Evolutionary conservation across 2,329 filamentous ascomycete genomes (phyloP).

Genomic region (Pleomassaria siparia): DNA sequence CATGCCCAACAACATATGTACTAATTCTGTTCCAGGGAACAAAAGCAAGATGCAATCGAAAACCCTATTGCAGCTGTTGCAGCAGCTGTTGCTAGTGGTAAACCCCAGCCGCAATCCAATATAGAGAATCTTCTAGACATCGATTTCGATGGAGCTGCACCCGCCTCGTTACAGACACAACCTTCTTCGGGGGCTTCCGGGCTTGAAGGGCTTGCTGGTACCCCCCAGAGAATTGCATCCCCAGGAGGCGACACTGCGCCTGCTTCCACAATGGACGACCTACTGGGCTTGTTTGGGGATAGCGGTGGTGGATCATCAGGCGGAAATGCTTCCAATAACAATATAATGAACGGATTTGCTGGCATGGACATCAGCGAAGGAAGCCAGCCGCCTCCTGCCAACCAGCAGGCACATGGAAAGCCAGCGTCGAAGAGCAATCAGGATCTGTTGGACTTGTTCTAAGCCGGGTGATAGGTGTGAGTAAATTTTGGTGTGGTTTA

Average conservation of each 20-base stretch:
- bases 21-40: constrained; percentile 60
- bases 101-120: constrained; percentile 67
- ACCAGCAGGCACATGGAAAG: constrained; percentile 57
- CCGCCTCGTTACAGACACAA: constrained; percentile 77
- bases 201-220: constrained; percentile 60
- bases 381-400: constrained; percentile 65
- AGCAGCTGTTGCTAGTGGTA: constrained; percentile 60
- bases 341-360: constrained; percentile 79
- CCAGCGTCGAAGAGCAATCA: constrained; percentile 59
- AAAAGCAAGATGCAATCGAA: constrained; percentile 86
- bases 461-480: constrained; percentile 11
- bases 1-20: constrained; percentile 4
- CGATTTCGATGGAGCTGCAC: constrained; percentile 90
- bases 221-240: constrained; percentile 69
- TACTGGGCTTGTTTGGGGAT: constrained; percentile 68
- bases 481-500: neutral
- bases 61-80: constrained; percentile 91
- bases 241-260: constrained; percentile 54
- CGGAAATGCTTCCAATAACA: constrained; percentile 43
- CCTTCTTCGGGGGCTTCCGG: constrained; percentile 53
- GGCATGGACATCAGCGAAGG: constrained; percentile 72
- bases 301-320: constrained; percentile 33
- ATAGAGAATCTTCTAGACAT: constrained; percentile 95
- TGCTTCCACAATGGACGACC: constrained; percentile 71
- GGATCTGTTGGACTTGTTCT: constrained; percentile 59